Evolutionary conservation across 1,284 basidiomycete genomes (phyloP).

Genomic region (Apiotrichum gamsii): DNA sequence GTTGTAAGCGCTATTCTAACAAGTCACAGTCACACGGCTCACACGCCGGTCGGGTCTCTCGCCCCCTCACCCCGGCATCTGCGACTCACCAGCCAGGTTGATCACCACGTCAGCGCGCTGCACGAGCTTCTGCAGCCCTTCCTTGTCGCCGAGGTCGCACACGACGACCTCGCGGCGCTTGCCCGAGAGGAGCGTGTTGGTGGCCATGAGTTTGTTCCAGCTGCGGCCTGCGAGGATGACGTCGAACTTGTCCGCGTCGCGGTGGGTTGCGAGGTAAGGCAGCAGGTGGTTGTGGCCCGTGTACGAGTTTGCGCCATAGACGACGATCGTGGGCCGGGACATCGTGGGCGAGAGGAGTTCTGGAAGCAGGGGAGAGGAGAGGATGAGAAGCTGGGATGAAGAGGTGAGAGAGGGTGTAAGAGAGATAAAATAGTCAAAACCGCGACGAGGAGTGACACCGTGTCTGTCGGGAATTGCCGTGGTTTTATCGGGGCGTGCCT

Average conservation of each 20-base stretch:
- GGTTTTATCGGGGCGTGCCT: no score
- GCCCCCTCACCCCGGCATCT: no score
- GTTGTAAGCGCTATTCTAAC: conserved; percentile 1
- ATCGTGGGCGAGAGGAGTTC: no score
- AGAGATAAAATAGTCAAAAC: no score
- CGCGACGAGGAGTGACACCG: no score
- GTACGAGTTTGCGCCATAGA: conserved; percentile 45
- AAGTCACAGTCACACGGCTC: no score
- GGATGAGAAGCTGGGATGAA: no score
- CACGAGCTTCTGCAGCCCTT: conserved; percentile 27
- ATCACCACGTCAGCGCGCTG: conserved; percentile 26
- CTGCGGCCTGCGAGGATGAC: conserved; percentile 41
- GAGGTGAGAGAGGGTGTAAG: no score
- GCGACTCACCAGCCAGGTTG: conserved; percentile 41
- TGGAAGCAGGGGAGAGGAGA: no score
- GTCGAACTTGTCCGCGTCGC: conserved; percentile 27
- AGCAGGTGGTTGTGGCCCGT: conserved; percentile 33
- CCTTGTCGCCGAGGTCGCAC: conserved; percentile 25
- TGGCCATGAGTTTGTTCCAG: conserved; percentile 26
- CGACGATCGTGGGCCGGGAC: conserved; percentile 26
- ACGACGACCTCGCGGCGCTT: conserved; percentile 19
- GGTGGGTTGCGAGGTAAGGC: conserved; percentile 38
- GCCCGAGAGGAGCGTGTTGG: conserved; percentile 14
- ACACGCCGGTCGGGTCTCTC: no score
- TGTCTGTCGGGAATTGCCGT: no score